A percentile compares a stretch with the other conserved stretches of the same genome.
Evolutionary conservation across 2,329 filamentous ascomycete genomes (phyloP).

Genomic region (Fusarium setosum): DNA sequence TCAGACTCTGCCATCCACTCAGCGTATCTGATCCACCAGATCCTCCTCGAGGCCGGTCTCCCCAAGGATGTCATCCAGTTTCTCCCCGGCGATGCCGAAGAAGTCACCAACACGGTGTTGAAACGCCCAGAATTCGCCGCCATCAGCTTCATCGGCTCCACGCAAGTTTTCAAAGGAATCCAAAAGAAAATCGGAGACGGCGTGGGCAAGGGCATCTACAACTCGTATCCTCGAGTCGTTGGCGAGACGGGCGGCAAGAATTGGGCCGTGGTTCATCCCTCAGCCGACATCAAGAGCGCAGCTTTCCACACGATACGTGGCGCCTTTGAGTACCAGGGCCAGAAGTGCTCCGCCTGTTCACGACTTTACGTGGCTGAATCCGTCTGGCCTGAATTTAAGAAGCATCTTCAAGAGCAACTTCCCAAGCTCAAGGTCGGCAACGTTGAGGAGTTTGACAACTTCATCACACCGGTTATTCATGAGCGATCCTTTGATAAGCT

Average conservation of each 20-base stretch:
- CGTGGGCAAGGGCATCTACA: background rate
- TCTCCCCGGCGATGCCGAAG: background rate
- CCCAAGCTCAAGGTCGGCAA: background rate
- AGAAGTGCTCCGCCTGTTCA: background rate
- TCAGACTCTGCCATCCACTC: background rate
- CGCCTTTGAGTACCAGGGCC: background rate
- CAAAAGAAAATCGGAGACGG: background rate
- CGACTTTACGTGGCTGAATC: background rate
- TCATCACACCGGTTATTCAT: background rate
- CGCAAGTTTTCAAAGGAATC: background rate
- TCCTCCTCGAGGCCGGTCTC: background rate
- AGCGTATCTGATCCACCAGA: background rate
- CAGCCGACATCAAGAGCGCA: background rate
- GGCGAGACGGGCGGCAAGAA: conserved; percentile 65
- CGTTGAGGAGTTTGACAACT: background rate
- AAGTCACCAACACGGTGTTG: background rate
- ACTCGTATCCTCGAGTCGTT: conserved; percentile 54
- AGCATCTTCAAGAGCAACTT: background rate
- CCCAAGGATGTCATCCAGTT: background rate
- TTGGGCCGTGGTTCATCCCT: conserved; percentile 58
- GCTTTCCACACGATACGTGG: background rate
- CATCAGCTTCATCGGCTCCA: background rate
- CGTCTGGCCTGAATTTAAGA: background rate
- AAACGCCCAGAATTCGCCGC: background rate
- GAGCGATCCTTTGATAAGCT: background rate